A percentile compares a stretch with the other conserved stretches of the same genome.
Conservation (phyloP, 352 stramenopile species). For the Plasmopara viticola region DNA sequence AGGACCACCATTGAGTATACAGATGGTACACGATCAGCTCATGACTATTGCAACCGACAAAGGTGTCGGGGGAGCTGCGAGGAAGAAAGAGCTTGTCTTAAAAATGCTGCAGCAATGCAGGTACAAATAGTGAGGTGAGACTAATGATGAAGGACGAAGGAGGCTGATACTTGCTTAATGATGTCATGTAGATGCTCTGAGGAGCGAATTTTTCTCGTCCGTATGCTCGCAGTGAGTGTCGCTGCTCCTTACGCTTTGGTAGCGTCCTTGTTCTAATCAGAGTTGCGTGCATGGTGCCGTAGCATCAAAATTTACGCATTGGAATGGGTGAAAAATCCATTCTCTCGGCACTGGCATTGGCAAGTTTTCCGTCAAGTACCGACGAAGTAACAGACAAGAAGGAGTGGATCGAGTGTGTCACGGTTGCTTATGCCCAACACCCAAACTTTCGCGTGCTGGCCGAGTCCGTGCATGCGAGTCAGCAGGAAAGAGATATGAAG, state of each 20-base stretch:
- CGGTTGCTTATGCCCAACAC: slow-evolving; percentile 57
- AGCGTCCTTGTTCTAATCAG: slow-evolving; percentile 2
- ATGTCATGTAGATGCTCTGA: slow-evolving; percentile 29
- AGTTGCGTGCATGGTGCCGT: slow-evolving; percentile 1
- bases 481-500: slow-evolving; percentile 17
- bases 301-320: slow-evolving; percentile 83
- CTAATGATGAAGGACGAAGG: too few species aligned
- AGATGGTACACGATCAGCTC: slow-evolving; percentile 48
- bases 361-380: slow-evolving; percentile 15
- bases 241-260: neutral
- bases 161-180: too few species aligned
- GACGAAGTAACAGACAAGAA: slow-evolving; percentile 12
- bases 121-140: slow-evolving; percentile 11
- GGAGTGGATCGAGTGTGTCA: slow-evolving; percentile 57
- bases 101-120: slow-evolving; percentile 47
- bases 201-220: slow-evolving; percentile 57
- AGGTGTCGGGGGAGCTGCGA: slow-evolving; percentile 42
- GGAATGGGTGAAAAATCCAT: slow-evolving; percentile 80
- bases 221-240: slow-evolving; percentile 62
- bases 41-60: slow-evolving; percentile 49
- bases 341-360: slow-evolving; percentile 51
- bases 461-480: slow-evolving; percentile 28
- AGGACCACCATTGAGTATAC: slow-evolving; percentile 29
- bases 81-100: slow-evolving; percentile 61
- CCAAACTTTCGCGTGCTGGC: slow-evolving; percentile 57